Conservation (phyloP, 2,329 filamentous ascomycete genomes). For the Emericellopsis cladophorae region DNA sequence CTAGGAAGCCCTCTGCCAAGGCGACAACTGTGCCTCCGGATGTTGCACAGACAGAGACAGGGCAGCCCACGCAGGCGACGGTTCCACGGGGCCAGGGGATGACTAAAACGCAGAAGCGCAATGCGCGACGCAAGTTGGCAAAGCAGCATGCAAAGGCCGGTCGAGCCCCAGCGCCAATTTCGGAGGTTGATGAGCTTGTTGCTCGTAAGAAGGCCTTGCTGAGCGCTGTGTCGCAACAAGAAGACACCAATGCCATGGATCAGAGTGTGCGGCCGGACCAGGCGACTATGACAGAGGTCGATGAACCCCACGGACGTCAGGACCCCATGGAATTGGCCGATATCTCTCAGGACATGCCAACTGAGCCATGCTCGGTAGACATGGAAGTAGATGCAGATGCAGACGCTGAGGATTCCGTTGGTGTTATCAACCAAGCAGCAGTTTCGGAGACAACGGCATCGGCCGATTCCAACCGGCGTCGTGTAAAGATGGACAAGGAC, state of each 20-base stretch:
- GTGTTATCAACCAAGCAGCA: background rate
- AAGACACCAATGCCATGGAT: no score
- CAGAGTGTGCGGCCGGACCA: no score
- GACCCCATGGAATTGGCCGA: no score
- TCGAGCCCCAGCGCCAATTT: background rate
- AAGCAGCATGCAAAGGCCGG: constrained; percentile 9
- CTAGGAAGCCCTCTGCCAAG: constrained; percentile 10
- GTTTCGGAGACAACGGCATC: background rate
- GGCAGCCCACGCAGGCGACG: constrained; percentile 2
- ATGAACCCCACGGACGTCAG: no score
- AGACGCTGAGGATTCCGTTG: background rate
- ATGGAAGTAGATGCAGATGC: background rate
- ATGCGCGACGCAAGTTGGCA: constrained; percentile 31
- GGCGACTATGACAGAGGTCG: no score
- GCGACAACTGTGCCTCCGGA: constrained; percentile 1
- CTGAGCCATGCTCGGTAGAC: background rate
- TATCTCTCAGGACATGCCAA: background rate
- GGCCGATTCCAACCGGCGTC: background rate
- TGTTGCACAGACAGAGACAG: constrained; percentile 2
- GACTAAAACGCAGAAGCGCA: constrained; percentile 34
- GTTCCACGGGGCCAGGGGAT: constrained; percentile 23
- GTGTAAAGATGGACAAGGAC: constrained; percentile 29
- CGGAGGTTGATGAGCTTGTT: background rate
- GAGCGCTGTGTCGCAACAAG: no score
- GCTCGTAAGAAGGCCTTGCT: no score